These are phyloP conservation scores for Chytriomyces hyalinus DNA, from an alignment of 192 early-diverging fungal species.

Conservation along the genomic window DNA sequence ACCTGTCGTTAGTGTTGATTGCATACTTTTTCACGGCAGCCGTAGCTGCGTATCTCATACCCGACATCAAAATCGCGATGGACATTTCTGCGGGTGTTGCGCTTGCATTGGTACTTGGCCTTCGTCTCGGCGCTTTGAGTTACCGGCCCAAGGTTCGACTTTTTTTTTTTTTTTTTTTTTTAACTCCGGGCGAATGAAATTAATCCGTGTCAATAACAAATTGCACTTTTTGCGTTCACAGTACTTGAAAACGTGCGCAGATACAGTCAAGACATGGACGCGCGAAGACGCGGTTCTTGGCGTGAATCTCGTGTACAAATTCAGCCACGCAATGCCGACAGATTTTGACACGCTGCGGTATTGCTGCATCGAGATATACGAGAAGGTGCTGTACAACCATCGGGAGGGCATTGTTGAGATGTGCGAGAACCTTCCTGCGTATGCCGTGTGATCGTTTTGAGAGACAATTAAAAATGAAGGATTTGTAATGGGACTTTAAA, in stretches of 20 bases:
- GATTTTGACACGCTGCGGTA: conserved; percentile 1
- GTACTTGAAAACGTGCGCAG: neutral
- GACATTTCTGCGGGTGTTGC: neutral
- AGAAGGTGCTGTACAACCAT: neutral
- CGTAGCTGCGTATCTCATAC: neutral
- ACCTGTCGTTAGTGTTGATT: neutral
- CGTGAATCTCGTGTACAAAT: neutral
- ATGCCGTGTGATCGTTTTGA: neutral
- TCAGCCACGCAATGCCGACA: neutral
- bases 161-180: too few relatives aligned
- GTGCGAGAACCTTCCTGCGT: neutral
- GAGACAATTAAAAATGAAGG: neutral
- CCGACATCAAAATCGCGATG: neutral
- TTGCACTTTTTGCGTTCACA: neutral
- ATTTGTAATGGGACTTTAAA: neutral
- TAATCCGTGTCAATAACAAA: too few relatives aligned
- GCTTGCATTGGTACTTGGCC: neutral
- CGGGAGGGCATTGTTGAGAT: neutral
- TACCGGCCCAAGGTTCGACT: neutral
- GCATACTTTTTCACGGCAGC: neutral
- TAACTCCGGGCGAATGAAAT: too few relatives aligned
- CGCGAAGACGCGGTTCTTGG: neutral
- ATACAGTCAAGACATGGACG: neutral
- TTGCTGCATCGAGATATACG: neutral
- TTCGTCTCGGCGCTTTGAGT: neutral